Percentiles rank a stretch among this genome's conserved stretches.
These are phyloP conservation scores for Scheffersomyces stipitis DNA, from an alignment of 805 yeast species.

Conservation along the genomic window DNA sequence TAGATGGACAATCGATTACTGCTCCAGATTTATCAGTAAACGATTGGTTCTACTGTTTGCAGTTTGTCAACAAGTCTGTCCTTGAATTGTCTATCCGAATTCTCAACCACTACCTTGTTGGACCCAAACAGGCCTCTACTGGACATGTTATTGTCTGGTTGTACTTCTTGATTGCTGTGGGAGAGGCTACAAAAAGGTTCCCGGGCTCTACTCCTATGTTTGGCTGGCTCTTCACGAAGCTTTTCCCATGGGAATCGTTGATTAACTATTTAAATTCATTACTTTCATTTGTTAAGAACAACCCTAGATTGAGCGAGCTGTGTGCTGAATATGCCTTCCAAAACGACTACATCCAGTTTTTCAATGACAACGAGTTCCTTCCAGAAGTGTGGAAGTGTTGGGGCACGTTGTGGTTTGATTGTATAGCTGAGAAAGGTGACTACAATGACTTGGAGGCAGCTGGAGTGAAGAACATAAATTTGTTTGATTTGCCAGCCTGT, in stretches of 20 bases:
- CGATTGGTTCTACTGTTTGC: slow-evolving; percentile 60
- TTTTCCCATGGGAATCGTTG: slow-evolving; percentile 70
- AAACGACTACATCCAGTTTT: slow-evolving; percentile 46
- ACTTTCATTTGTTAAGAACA: slow-evolving; percentile 34
- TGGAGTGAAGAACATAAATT: slow-evolving; percentile 53
- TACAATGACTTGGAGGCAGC: slow-evolving; percentile 48
- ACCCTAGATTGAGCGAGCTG: slow-evolving; percentile 18
- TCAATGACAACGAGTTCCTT: slow-evolving; percentile 58
- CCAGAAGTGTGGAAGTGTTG: slow-evolving; percentile 84
- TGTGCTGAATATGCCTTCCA: slow-evolving; percentile 18
- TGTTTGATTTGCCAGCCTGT: slow-evolving; percentile 66
- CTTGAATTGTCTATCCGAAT: slow-evolving; percentile 69
- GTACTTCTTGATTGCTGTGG: slow-evolving; percentile 66
- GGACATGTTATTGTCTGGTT: slow-evolving; percentile 79
- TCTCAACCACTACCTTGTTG: slow-evolving; percentile 61
- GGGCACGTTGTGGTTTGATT: slow-evolving; percentile 82
- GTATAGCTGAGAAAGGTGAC: slow-evolving; percentile 52
- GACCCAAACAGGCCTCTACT: slow-evolving; percentile 68
- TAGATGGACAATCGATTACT: slow-evolving; percentile 30
- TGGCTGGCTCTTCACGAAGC: slow-evolving; percentile 49
- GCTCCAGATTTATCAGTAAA: slow-evolving; percentile 34
- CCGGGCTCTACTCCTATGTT: slow-evolving; percentile 51
- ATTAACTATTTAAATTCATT: slow-evolving; percentile 63
- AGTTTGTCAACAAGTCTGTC: slow-evolving; percentile 60
- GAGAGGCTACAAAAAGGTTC: slow-evolving; percentile 48